Conservation (phyloP, 2,329 filamentous ascomycete genomes). For the Trichocomaceae sp. region DNA sequence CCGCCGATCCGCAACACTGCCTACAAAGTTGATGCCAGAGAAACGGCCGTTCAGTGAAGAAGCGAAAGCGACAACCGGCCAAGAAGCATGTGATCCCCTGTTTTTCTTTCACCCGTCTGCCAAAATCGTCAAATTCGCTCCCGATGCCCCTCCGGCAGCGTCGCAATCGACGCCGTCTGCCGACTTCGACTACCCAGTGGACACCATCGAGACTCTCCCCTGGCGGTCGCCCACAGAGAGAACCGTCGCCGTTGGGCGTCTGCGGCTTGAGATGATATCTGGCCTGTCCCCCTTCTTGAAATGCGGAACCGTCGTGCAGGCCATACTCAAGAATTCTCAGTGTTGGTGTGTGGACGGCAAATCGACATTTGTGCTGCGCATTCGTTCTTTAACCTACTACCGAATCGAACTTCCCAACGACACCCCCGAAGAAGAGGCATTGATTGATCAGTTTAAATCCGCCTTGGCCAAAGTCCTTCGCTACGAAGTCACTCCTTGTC, state of each 20-base stretch:
- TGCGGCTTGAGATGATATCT: constrained; percentile 79
- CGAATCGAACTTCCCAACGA: constrained; percentile 74
- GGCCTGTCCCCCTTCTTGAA: constrained; percentile 83
- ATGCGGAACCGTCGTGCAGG: constrained; percentile 74
- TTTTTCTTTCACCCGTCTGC: constrained; percentile 67
- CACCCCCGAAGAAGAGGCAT: constrained; percentile 56
- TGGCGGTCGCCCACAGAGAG: constrained; percentile 72
- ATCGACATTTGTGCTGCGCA: constrained; percentile 79
- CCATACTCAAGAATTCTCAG: constrained; percentile 82
- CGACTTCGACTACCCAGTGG: constrained; percentile 44
- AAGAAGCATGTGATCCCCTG: constrained; percentile 31
- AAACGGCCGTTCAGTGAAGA: constrained; percentile 20
- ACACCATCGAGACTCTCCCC: constrained; percentile 57
- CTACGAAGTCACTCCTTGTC: constrained; percentile 83
- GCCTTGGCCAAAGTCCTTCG: constrained; percentile 67
- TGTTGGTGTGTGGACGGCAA: constrained; percentile 88
- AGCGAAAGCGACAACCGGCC: constrained; percentile 22
- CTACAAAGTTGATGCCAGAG: constrained; percentile 27
- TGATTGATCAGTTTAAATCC: constrained; percentile 60
- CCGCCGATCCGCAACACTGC: constrained; percentile 33
- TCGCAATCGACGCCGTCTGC: constrained; percentile 38
- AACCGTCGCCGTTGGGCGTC: constrained; percentile 72
- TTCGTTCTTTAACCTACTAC: constrained; percentile 78
- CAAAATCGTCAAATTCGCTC: constrained; percentile 63
- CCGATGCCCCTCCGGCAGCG: constrained; percentile 27